Conservation (phyloP, 257 asterid genomes). For the Eucommia ulmoides region DNA sequence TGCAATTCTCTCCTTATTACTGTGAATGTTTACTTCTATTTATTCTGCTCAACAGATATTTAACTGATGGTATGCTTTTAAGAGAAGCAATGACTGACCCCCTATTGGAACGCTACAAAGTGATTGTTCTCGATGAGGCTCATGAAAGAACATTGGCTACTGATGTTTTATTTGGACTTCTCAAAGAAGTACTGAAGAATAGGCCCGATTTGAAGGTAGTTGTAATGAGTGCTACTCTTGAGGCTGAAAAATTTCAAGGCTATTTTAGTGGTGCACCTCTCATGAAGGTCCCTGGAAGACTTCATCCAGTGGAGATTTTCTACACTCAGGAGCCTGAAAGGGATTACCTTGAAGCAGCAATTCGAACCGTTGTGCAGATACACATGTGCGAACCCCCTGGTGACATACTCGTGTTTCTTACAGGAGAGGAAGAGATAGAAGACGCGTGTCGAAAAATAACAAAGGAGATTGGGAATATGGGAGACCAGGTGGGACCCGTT, state of each 20-base stretch:
- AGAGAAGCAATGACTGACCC: conserved; percentile 99
- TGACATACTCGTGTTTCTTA: conserved; percentile 89
- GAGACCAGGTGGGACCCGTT: conserved; percentile 86
- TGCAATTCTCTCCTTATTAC: not conserved
- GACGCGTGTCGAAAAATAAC: conserved; percentile 84
- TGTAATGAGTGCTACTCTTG: conserved; percentile 98
- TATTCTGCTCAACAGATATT: conserved; percentile 35
- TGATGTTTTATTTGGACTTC: conserved; percentile 89
- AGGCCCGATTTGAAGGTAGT: conserved; percentile 80
- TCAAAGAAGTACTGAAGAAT: conserved; percentile 80
- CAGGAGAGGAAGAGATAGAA: conserved; percentile 98
- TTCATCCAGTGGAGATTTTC: conserved; percentile 89
- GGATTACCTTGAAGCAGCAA: conserved; percentile 93
- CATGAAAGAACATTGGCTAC: conserved; percentile 97
- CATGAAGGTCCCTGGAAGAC: conserved; percentile 98
- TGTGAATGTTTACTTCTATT: not conserved
- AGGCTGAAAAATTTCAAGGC: conserved; percentile 94
- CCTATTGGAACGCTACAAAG: conserved; percentile 82
- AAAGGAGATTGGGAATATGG: conserved; percentile 66
- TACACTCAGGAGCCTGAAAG: conserved; percentile 93
- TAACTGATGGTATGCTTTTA: conserved; percentile 98
- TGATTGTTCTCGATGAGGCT: conserved; percentile 94
- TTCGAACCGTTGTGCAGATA: conserved; percentile 88
- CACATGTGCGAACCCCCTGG: conserved; percentile 81
- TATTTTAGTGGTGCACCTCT: conserved; percentile 83